Conservation (phyloP, 148 eudicot species). For the Dianthus caryophyllus region DNA sequence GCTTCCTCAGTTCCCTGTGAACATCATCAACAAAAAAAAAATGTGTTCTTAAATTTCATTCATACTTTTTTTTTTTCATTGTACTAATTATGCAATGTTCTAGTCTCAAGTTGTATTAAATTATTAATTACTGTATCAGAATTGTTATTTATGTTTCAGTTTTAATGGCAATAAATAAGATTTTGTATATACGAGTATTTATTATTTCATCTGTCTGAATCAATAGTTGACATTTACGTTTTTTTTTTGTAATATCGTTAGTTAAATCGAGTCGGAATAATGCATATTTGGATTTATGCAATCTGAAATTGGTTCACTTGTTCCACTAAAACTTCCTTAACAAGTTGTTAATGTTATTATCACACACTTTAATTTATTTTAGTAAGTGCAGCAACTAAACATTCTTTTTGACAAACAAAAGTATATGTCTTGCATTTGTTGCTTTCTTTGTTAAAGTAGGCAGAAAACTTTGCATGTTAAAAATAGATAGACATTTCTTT, state of each 20-base stretch:
- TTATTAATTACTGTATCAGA: too few relatives aligned
- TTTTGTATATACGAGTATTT: not conserved
- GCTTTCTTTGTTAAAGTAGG: not conserved
- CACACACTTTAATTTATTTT: not conserved
- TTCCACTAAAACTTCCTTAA: not conserved
- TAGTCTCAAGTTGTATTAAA: conserved; percentile 8
- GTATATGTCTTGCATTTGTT: not conserved
- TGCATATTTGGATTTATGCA: too few relatives aligned
- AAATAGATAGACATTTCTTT: too few relatives aligned
- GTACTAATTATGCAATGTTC: not conserved
- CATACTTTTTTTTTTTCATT: conserved; percentile 15
- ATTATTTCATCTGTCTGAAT: too few relatives aligned
- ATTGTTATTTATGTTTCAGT: too few relatives aligned
- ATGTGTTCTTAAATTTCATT: conserved; percentile 26
- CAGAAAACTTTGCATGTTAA: not conserved
- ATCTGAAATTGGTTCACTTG: too few relatives aligned
- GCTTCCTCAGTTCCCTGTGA: conserved; percentile 32
- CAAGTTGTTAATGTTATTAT: not conserved
- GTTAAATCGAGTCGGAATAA: too few relatives aligned
- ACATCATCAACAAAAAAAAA: conserved; percentile 1
- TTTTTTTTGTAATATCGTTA: too few relatives aligned
- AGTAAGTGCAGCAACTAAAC: conserved; percentile 9
- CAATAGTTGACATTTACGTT: too few relatives aligned
- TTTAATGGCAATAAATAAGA: conserved; percentile 10
- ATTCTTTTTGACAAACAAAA: conserved; percentile 5